phyloP scores from a whole-genome alignment of 345 rosid genomes.

The Gossypium anomalum region DNA sequence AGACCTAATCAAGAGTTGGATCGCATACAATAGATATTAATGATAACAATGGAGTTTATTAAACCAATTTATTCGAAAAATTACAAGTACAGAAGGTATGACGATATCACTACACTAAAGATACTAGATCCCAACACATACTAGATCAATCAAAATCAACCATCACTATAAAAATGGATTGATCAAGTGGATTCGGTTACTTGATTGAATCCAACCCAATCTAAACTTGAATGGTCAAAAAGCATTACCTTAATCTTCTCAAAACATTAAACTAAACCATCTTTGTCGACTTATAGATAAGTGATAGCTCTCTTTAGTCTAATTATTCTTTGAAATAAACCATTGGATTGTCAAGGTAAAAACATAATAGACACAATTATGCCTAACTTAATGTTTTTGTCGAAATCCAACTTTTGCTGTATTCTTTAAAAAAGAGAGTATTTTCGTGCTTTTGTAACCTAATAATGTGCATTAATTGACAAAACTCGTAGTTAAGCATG shows the following conservation, averaged over 20 bases:
- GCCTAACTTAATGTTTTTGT: conserved; percentile 20
- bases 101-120: too few species aligned
- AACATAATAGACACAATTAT: not conserved
- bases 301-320: not conserved
- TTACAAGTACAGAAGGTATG: too few species aligned
- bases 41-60: too few species aligned
- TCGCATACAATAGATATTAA: too few species aligned
- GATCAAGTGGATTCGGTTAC: too few species aligned
- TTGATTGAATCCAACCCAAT: too few species aligned
- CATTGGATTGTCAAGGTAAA: not conserved
- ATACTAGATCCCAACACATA: too few species aligned
- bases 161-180: too few species aligned
- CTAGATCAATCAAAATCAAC: too few species aligned
- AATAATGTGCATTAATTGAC: not conserved
- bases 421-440: too few species aligned
- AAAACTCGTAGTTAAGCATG: not conserved
- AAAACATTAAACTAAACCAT: not conserved
- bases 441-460: not conserved
- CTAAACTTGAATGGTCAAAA: conserved; percentile 3
- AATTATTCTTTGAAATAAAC: not conserved
- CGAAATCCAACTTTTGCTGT: not conserved
- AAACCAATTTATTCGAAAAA: too few species aligned
- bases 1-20: too few species aligned
- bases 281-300: not conserved
- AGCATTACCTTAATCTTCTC: not conserved